These are phyloP conservation scores for Psilocybe sp. DNA, from an alignment of 768 basidiomycete genomes.

Conservation along the genomic window DNA sequence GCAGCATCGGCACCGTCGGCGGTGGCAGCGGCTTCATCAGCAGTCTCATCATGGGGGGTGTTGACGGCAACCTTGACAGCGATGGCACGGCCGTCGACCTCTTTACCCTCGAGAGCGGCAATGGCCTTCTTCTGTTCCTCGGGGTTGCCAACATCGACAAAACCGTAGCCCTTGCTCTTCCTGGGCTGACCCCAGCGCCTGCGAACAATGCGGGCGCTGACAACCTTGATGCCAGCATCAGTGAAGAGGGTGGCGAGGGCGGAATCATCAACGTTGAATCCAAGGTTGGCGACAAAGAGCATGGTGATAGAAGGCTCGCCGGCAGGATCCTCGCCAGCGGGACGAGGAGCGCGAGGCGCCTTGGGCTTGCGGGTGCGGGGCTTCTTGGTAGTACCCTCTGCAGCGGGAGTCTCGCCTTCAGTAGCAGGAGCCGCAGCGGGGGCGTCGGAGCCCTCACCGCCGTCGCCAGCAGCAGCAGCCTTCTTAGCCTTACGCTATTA, in stretches of 20 bases:
- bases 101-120: slow-evolving; percentile 80
- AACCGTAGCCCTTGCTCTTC: slow-evolving; percentile 95
- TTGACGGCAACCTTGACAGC: slow-evolving; percentile 97
- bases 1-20: slow-evolving; percentile 21
- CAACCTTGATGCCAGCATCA: slow-evolving; percentile 78
- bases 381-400: slow-evolving; percentile 43
- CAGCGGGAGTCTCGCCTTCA: slow-evolving; percentile 35
- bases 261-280: slow-evolving; percentile 88
- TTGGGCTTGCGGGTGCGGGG: slow-evolving; percentile 57
- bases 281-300: slow-evolving; percentile 97
- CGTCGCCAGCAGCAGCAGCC: slow-evolving; percentile 32
- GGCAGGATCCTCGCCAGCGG: slow-evolving; percentile 77
- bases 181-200: slow-evolving; percentile 79
- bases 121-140: slow-evolving; percentile 93
- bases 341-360: slow-evolving; percentile 57
- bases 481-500: slow-evolving; percentile 59
- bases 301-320: slow-evolving; percentile 89
- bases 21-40: slow-evolving; percentile 24
- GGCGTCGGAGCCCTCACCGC: slow-evolving; percentile 28
- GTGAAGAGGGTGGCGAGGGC: slow-evolving; percentile 81
- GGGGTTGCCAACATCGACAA: slow-evolving; percentile 90
- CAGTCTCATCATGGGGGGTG: slow-evolving; percentile 61
- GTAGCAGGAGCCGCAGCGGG: slow-evolving; percentile 31
- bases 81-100: slow-evolving; percentile 80
- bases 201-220: slow-evolving; percentile 87